phyloP scores from a whole-genome alignment of 2,329 filamentous ascomycete genomes.

The Penicillium sp. region DNA sequence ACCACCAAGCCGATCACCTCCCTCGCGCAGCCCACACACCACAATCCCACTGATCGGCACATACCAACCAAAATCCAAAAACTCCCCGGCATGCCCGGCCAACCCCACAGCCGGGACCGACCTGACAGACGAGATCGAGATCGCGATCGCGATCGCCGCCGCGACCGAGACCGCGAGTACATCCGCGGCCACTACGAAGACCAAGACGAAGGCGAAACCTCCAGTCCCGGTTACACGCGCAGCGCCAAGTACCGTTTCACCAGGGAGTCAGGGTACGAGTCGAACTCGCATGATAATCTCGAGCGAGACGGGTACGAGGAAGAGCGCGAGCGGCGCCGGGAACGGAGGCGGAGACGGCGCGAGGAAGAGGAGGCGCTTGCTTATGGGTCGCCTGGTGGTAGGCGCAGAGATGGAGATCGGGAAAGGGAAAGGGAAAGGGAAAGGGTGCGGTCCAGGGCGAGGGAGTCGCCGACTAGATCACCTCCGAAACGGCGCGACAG shows the following conservation, averaged over 20 bases:
- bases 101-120: conserved; percentile 35
- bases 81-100: conserved; percentile 29
- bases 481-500: conserved; percentile 36
- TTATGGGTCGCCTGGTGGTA: conserved; percentile 23
- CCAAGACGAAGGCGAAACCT: conserved; percentile 13
- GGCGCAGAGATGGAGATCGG: conserved; percentile 15
- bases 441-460: conserved; percentile 31
- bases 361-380: conserved; percentile 24
- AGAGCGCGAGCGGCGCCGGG: conserved; percentile 6
- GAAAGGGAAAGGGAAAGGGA: conserved; percentile 13
- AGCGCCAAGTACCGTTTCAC: conserved; percentile 21
- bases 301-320: conserved; percentile 23
- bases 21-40: not conserved
- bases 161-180: conserved; percentile 18
- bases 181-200: conserved; percentile 19
- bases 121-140: conserved; percentile 26
- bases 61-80: not conserved
- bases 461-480: conserved; percentile 37
- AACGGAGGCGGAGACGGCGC: conserved; percentile 15
- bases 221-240: conserved; percentile 16
- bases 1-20: not conserved
- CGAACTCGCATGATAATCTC: conserved; percentile 19
- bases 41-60: not conserved
- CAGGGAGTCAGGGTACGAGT: conserved; percentile 23
- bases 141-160: conserved; percentile 15